These are phyloP conservation scores for Schoenoplectus tabernaemontani DNA, from an alignment of 202 grass and related monocot species.

Conservation along the genomic window DNA sequence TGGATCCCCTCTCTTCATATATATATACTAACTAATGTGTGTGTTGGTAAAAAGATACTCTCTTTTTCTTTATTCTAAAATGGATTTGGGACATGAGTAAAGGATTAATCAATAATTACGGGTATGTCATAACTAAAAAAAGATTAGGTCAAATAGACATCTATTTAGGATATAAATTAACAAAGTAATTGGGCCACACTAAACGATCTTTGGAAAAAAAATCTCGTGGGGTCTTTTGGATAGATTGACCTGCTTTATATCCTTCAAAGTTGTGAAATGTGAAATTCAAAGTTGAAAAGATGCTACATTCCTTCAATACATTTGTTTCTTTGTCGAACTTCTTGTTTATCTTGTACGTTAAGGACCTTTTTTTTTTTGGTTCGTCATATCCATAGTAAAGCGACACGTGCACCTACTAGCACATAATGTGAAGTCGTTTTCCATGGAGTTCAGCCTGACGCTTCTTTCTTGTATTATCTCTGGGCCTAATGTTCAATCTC, in stretches of 20 bases:
- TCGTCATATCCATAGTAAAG: constrained; percentile 6
- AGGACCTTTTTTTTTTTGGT: constrained; percentile 12
- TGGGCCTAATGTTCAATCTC: too few species aligned
- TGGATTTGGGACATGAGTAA: not conserved
- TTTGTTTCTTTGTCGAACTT: constrained; percentile 9
- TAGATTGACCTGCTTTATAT: not conserved
- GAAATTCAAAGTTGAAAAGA: constrained; percentile 4
- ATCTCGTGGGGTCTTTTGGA: not conserved
- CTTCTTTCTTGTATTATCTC: not conserved
- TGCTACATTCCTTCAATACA: not conserved
- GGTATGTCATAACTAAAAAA: not conserved
- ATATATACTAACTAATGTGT: too few species aligned
- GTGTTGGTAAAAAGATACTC: not conserved
- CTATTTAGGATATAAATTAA: not conserved
- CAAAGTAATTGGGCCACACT: not conserved
- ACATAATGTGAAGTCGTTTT: constrained; percentile 1
- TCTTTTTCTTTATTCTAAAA: not conserved
- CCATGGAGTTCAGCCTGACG: not conserved
- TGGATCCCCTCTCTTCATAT: too few species aligned
- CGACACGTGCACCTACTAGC: constrained; percentile 3
- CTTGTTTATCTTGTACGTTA: constrained; percentile 46
- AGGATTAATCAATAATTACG: not conserved
- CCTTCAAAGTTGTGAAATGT: not conserved
- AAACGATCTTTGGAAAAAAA: constrained; percentile 7
- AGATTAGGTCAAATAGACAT: not conserved